phyloP scores from a whole-genome alignment of 805 yeast species.

The Candida manassasensis region DNA sequence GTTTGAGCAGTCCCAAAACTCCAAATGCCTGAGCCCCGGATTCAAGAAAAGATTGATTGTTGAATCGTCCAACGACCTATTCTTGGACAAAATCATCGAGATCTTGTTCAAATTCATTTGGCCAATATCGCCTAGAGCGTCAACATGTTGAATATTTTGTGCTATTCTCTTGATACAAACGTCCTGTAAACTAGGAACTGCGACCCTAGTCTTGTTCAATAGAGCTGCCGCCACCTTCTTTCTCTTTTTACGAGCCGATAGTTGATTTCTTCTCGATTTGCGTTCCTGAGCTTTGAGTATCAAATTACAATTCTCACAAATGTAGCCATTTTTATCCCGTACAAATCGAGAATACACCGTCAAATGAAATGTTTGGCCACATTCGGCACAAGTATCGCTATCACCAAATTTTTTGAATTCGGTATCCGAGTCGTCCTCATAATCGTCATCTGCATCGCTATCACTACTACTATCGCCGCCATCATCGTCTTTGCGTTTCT shows the following conservation, averaged over 20 bases:
- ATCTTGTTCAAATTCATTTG: slow-evolving; percentile 64
- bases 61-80: slow-evolving; percentile 68
- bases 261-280: slow-evolving; percentile 46
- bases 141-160: slow-evolving; percentile 65
- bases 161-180: slow-evolving; percentile 68
- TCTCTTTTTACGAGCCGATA: slow-evolving; percentile 66
- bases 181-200: slow-evolving; percentile 73
- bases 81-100: slow-evolving; percentile 71
- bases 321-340: slow-evolving; percentile 53
- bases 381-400: slow-evolving; percentile 57
- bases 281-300: slow-evolving; percentile 36
- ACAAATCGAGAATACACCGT: slow-evolving; percentile 61
- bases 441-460: slow-evolving; percentile 27
- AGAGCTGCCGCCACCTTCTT: slow-evolving; percentile 82
- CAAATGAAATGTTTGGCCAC: slow-evolving; percentile 54
- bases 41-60: slow-evolving; percentile 73
- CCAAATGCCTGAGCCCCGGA: slow-evolving; percentile 50
- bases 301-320: slow-evolving; percentile 60
- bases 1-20: slow-evolving; percentile 91
- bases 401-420: slow-evolving; percentile 40
- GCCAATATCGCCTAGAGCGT: slow-evolving; percentile 85
- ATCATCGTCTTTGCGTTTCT: slow-evolving; percentile 15
- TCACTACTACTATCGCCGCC: slow-evolving; percentile 27
- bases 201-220: slow-evolving; percentile 61
- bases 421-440: slow-evolving; percentile 23